phyloP scores from a whole-genome alignment of 768 basidiomycete species.

The Termitomyces sp. region DNA sequence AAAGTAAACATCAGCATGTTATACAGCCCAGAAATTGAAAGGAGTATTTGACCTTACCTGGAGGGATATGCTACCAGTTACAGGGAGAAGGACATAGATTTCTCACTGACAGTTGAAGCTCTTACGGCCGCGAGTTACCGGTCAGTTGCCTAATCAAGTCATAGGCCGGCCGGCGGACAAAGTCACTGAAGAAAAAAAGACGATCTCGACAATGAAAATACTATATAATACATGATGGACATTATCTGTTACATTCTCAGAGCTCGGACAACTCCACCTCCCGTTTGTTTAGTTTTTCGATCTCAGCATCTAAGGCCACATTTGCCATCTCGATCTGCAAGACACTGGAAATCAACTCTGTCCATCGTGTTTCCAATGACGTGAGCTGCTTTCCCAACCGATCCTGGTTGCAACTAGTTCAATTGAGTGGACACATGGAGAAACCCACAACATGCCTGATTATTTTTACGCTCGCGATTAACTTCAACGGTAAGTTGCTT shows the following conservation, averaged over 20 bases:
- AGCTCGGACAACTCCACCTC: constrained; percentile 57
- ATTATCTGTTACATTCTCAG: constrained; percentile 11
- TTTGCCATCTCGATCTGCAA: constrained; percentile 96
- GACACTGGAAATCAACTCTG: constrained; percentile 83
- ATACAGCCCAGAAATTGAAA: neutral
- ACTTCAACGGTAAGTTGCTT: constrained; percentile 77
- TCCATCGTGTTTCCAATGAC: constrained; percentile 84
- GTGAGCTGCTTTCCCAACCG: constrained; percentile 74
- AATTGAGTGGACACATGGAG: neutral
- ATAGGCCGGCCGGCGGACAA: constrained; percentile 11
- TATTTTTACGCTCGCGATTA: constrained; percentile 85
- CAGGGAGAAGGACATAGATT: constrained; percentile 16
- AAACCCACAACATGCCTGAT: constrained; percentile 46
- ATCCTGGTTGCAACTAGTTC: constrained; percentile 40
- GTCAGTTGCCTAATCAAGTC: constrained; percentile 8
- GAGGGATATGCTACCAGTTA: constrained; percentile 30
- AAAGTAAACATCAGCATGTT: neutral
- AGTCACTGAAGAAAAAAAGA: neutral
- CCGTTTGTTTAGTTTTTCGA: constrained; percentile 50
- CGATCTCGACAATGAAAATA: neutral
- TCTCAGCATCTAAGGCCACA: constrained; percentile 77
- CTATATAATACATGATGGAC: neutral
- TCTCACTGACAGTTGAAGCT: constrained; percentile 12
- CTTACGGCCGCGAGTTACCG: constrained; percentile 11
- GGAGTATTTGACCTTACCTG: constrained; percentile 22